Conservation (phyloP, 1,139 yeast species). For the Suhomyces atakaporum region DNA sequence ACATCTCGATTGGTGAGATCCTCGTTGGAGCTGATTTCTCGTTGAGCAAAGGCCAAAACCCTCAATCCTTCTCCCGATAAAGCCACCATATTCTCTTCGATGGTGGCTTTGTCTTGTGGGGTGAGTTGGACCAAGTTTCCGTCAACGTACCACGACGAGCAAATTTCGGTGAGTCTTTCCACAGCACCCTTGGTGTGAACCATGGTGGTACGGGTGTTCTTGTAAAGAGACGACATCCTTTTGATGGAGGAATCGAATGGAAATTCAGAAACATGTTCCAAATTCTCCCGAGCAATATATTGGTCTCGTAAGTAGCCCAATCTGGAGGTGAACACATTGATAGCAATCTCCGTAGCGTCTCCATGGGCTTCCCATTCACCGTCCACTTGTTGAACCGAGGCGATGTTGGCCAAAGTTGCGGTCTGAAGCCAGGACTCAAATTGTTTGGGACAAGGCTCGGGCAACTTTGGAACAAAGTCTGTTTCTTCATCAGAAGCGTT, state of each 20-base stretch:
- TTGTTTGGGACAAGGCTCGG: constrained; percentile 25
- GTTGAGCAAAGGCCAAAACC: constrained; percentile 69
- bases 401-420: constrained; percentile 75
- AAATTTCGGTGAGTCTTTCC: constrained; percentile 64
- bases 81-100: constrained; percentile 61
- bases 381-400: constrained; percentile 50
- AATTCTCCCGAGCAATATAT: constrained; percentile 36
- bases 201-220: constrained; percentile 29
- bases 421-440: constrained; percentile 54
- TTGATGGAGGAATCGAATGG: constrained; percentile 81
- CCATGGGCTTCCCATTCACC: constrained; percentile 73
- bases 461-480: constrained; percentile 26
- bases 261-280: constrained; percentile 58
- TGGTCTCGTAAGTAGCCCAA: constrained; percentile 49
- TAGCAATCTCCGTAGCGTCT: constrained; percentile 84
- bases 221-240: constrained; percentile 69
- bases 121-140: constrained; percentile 39
- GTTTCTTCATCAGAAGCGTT: constrained; percentile 42
- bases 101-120: constrained; percentile 37
- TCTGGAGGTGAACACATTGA: constrained; percentile 69
- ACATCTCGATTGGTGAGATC: constrained; percentile 43
- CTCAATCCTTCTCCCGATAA: constrained; percentile 72
- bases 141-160: constrained; percentile 55
- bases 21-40: constrained; percentile 24
- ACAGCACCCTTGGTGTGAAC: constrained; percentile 80